Evolutionary conservation across 2,329 filamentous ascomycete species (phyloP), one percentile per base, ranked within the genome.

Genomic region (Bimuria novae-zelandiae): DNA sequence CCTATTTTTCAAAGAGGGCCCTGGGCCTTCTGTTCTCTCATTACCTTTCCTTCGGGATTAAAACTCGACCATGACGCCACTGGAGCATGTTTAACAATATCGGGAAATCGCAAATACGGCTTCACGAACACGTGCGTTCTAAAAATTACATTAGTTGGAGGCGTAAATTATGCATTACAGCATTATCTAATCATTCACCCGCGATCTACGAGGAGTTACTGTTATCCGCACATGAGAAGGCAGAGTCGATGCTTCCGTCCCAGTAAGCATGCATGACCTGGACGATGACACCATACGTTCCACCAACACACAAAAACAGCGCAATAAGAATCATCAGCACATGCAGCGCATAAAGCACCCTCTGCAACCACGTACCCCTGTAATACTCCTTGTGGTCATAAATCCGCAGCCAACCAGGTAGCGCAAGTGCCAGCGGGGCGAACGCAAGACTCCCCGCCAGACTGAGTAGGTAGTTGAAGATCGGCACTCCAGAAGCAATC

Each of bases 251-350:
- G 46, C 71, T 62, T 0, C 77, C 78, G 42, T 72, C 72, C 3
- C 73, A 76, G 62, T 83, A 84, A 0, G 81, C 80, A 47, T 79
- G 70, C 47, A 79, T 79, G 54, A 84, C 82, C 57, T 79, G 72
- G 51, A 79, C 72, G 21, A 83, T 75, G 2, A 80, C 78, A 30
- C 79, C 71, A 59, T 79, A 80, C n/a, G 79, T 81, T 0, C 79
- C 80, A 1, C 76, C 79, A 21, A 80, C 69, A 5, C 76, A 68
- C 50, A 82, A 66, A 55, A 82, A 82, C 0, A 76, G n/a, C 0
- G 78, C 79, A 12, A 82, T 56, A 1, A 76, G 52, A 10, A 81
- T 73, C 49, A 82, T 57, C 0, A 76, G 52, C 6, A 72, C 63
- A 61, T 81, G 78, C 7, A 78, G 62, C 36, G 61, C 65, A 54